Percentiles rank a stretch among this genome's conserved stretches.
Evolutionary conservation across 2,329 filamentous ascomycete genomes (phyloP).

Genomic region (Ascochyta clinopodiicola): DNA sequence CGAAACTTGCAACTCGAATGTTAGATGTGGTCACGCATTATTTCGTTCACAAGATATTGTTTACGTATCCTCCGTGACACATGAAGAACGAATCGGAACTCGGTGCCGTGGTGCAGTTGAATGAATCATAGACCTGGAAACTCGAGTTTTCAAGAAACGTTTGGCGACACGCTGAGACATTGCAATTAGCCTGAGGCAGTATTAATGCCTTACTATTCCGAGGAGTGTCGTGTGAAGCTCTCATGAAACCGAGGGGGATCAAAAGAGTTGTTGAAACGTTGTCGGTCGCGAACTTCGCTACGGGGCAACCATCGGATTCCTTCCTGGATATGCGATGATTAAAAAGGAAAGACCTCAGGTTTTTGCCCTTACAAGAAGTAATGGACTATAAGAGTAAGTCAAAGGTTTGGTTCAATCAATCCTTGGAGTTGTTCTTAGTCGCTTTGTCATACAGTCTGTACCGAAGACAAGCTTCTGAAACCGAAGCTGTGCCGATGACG

Average conservation of each 20-base stretch:
- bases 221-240: constrained; percentile 21
- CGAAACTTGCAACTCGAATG: no score
- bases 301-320: neutral
- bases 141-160: neutral
- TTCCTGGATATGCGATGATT: neutral
- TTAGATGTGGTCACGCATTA: no score
- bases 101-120: neutral
- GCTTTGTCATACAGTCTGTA: constrained; percentile 11
- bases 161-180: neutral
- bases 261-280: constrained; percentile 23
- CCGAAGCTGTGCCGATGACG: constrained; percentile 27
- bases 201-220: constrained; percentile 6
- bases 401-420: neutral
- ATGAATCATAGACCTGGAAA: neutral
- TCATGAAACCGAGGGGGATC: constrained; percentile 33
- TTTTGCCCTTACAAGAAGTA: neutral
- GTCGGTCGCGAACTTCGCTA: constrained; percentile 4
- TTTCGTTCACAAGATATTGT: no score
- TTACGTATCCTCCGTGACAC: no score
- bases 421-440: constrained; percentile 15
- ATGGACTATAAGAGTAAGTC: neutral
- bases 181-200: constrained; percentile 15
- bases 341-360: neutral
- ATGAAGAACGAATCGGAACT: no score
- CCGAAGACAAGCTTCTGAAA: constrained; percentile 9